Conservation (phyloP, 2,329 filamentous ascomycete species). For the Alternaria tenuissima region DNA sequence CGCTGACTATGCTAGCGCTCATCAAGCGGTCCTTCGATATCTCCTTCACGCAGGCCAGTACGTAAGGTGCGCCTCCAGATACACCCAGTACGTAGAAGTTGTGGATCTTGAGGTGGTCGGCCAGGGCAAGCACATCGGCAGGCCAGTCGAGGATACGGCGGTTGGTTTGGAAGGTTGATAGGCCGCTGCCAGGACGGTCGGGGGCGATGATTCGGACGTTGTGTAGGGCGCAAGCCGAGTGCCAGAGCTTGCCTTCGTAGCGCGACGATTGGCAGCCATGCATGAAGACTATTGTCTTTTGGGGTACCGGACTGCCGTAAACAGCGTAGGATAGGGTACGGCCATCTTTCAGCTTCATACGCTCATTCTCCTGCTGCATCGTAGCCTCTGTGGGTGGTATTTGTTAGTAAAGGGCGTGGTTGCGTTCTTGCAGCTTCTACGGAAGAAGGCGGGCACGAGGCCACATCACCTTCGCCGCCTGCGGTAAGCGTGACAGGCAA, state of each 20-base stretch:
- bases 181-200: conserved; percentile 57
- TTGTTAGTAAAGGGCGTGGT: background rate
- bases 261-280: conserved; percentile 57
- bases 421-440: background rate
- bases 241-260: conserved; percentile 50
- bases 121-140: conserved; percentile 53
- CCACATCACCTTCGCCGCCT: conserved; percentile 4
- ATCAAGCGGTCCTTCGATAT: conserved; percentile 44
- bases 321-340: conserved; percentile 56
- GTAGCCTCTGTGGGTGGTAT: background rate
- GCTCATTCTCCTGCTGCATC: conserved; percentile 32
- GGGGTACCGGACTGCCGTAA: conserved; percentile 54
- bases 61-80: conserved; percentile 59
- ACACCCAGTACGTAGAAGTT: conserved; percentile 56
- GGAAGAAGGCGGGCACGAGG: background rate
- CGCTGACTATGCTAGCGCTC: conserved; percentile 36
- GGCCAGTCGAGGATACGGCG: conserved; percentile 54
- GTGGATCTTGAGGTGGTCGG: conserved; percentile 51
- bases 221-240: conserved; percentile 45
- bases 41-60: conserved; percentile 55
- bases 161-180: conserved; percentile 50
- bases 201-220: conserved; percentile 53
- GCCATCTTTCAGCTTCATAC: conserved; percentile 44
- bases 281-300: conserved; percentile 52
- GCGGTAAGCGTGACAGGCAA: conserved; percentile 7